Conservation (phyloP, 495 filamentous ascomycete species). For the Aspergillus sclerotioniger region DNA sequence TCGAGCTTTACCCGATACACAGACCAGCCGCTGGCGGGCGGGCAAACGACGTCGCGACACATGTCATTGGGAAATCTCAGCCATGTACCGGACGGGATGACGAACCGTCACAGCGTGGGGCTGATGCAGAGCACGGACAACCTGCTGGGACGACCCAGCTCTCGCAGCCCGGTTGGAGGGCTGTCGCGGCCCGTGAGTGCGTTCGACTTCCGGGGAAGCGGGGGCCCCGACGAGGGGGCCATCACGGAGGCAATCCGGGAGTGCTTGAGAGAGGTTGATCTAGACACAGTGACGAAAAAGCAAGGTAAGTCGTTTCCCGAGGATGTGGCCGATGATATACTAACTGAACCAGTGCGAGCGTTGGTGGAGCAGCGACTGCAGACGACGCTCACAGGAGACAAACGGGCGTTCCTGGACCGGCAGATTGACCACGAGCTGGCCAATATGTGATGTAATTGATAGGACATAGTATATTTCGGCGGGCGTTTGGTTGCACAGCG, state of each 20-base stretch:
- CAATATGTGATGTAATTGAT: constrained; percentile 67
- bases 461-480: constrained; percentile 9
- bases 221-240: constrained; percentile 66
- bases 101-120: constrained; percentile 47
- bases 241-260: constrained; percentile 81
- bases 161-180: constrained; percentile 52
- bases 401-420: constrained; percentile 78
- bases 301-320: constrained; percentile 73
- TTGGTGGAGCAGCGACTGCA: constrained; percentile 90
- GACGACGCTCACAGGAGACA: constrained; percentile 79
- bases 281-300: constrained; percentile 97
- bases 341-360: constrained; percentile 60
- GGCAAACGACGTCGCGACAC: constrained; percentile 42
- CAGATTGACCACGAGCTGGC: constrained; percentile 92
- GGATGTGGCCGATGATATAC: too few relatives aligned
- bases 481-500: too few relatives aligned
- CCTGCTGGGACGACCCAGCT: constrained; percentile 51
- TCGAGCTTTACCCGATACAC: constrained; percentile 55
- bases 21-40: constrained; percentile 41
- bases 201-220: constrained; percentile 66
- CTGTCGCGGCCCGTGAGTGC: constrained; percentile 60
- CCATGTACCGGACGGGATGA: constrained; percentile 50
- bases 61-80: constrained; percentile 64
- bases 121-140: constrained; percentile 61
- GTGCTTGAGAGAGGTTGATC: constrained; percentile 84